Base-by-base conservation (phyloP, 1,284 basidiomycete genomes). In the Sphagnurus paluster region DNA sequence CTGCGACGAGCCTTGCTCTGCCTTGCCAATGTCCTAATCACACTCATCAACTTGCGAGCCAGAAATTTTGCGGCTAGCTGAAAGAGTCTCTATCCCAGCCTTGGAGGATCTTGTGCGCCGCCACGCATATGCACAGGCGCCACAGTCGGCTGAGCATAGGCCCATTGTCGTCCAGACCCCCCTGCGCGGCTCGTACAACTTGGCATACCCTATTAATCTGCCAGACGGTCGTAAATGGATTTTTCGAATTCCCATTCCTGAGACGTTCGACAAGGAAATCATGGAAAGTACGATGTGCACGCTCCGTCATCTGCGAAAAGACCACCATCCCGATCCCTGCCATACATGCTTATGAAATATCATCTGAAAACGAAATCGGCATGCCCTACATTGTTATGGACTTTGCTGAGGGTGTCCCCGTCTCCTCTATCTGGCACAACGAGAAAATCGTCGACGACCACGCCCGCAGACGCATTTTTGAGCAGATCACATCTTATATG, bases 391-490 rank as follows among this genome's bases (percentile, higher is more conserved):
- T 47, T 3, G 29, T 60, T 24, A 57, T 54, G 52, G 49, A 51
- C 33, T 52, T 49, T 21, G 46, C 56, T 11, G 35, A 46, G 17
- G 59, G 57, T 19, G 59, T 41, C 19, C 46, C 51, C 23, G 42
- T 60, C 19, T 47, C 37, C 14, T 44, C 56, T 17, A 43, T 60
- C 11, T 60, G 59, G 57, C 48, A 47, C 40, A 56, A 58, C 39
- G 43, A 42, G n/a, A 38, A 19, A 10, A 57, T 56, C 52, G 48
- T 56, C 35, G 54, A 51, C 2, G 49, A 50, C 11, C 33, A 41
- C 14, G 29, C 41, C 39, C 48, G 50, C 39, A 44, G 42, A 33
- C 51, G 36, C 17, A 39, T 53, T 26, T 49, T 58, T 33, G 23
- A 38, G 21, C 42, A 42, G 14, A 20, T 53, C 39, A 49, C 52